Base-by-base conservation (phyloP, 148 eudicot genomes). In the Camellia lanceoleosa region DNA sequence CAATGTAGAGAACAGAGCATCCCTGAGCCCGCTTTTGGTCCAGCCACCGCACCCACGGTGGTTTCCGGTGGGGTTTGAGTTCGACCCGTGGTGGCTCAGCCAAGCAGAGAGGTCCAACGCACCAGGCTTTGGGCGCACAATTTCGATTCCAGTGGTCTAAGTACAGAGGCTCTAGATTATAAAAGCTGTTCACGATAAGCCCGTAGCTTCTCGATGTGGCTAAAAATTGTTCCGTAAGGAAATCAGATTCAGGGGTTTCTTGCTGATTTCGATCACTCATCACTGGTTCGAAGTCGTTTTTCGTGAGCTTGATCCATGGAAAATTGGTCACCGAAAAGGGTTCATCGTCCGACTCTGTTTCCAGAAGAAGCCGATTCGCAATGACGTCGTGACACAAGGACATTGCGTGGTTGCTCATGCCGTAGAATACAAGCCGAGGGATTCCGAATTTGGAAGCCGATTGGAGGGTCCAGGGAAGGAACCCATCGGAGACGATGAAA, bases 61-160 rank as follows among this genome's bases (percentile, higher is more conserved):
- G 84, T 66, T 80, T 87, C 4, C 71, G 74, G 52, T 54, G 41
- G 8, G 16, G 52, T 10, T 49, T 55, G 3, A 42, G 3, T 46
- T 63, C 41, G 6, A 1, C 15, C 20, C n/a, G 63, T 18, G 79
- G 67, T 15, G 80, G 71, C 16, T 84, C 80, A 0, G 87, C 88
- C 81, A 89, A 64, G 77, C 92, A 93, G 14, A 91, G 58, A 0
- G 98, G 98, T 4, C 98, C 98, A 23, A 91, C 66, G 14, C 71
- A 80, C 89, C 87, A 93, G 12, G 89, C 81, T 74, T 80, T 88
- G 3, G 86, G 88, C 20, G 38, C 10, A 23, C 11, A 13, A 0
- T 83, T 55, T 2, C 59, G 20, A 74, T 85, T 86, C 61, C 55
- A 81, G 72, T 84, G 82, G 15, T 91, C 90, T 5, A 86, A 11